A percentile compares a stretch with the other conserved stretches of the same genome.
phyloP scores from a whole-genome alignment of 257 asterid species.

The Voacanga thouarsii region DNA sequence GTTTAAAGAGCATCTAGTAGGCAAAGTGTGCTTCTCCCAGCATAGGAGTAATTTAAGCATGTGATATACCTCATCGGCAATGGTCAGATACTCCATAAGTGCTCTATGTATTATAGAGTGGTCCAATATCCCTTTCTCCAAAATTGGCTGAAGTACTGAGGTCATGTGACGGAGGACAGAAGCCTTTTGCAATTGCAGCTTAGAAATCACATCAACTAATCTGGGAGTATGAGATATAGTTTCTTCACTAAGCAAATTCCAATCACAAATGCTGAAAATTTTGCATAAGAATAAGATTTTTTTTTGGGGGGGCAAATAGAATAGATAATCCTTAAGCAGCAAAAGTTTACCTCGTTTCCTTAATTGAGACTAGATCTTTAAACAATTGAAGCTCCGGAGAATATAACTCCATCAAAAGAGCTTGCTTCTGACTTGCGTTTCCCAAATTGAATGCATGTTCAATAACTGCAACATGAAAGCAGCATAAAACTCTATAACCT shows the following conservation, averaged over 20 bases:
- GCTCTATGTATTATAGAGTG: conserved; percentile 91
- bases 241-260: neutral
- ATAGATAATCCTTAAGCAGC: neutral
- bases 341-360: conserved; percentile 57
- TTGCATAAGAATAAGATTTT: neutral
- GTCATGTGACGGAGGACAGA: conserved; percentile 88
- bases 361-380: conserved; percentile 66
- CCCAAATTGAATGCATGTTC: conserved; percentile 85
- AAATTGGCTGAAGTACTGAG: conserved; percentile 70
- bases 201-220: conserved; percentile 71
- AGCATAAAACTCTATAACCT: neutral
- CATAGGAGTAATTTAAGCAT: neutral
- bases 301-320: neutral
- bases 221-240: conserved; percentile 32
- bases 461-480: conserved; percentile 48
- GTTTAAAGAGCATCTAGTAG: neutral
- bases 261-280: neutral
- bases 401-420: conserved; percentile 78
- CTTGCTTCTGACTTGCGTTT: conserved; percentile 80
- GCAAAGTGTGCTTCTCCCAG: conserved; percentile 1
- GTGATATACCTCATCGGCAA: conserved; percentile 70
- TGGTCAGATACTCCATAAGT: conserved; percentile 62
- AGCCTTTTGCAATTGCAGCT: conserved; percentile 62
- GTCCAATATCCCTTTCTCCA: conserved; percentile 89
- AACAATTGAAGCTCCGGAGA: conserved; percentile 87